These are phyloP conservation scores for Jimgerdemannia lactiflua DNA, from an alignment of 192 early-diverging fungal species.

Conservation along the genomic window DNA sequence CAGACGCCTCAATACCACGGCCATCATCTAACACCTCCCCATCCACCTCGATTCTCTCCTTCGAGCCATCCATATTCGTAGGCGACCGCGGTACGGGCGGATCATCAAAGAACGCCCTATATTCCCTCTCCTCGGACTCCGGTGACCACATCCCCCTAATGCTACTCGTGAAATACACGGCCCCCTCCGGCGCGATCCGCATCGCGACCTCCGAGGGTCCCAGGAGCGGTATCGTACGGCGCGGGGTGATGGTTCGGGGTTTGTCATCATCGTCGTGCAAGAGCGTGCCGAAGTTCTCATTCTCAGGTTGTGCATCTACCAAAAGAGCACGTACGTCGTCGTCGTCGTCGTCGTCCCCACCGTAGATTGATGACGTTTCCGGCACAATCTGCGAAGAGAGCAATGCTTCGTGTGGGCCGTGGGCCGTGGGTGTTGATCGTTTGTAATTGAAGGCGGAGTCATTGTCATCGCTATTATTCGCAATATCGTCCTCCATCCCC, in stretches of 20 bases:
- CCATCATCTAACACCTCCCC: neutral
- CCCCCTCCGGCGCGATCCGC: no score
- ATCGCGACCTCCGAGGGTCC: no score
- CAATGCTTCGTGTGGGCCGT: no score
- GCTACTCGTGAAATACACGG: no score
- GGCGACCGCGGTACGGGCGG: neutral
- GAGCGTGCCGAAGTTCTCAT: neutral
- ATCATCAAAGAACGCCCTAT: no score
- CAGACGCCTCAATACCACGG: neutral
- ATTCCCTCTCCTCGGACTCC: no score
- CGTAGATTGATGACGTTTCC: neutral
- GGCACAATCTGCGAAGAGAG: neutral
- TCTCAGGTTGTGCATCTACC: neutral
- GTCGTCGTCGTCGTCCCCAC: neutral
- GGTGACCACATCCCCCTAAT: no score
- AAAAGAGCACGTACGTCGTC: neutral
- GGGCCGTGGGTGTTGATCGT: neutral
- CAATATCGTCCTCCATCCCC: neutral
- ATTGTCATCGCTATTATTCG: neutral
- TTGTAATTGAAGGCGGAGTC: neutral
- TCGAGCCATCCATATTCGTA: neutral
- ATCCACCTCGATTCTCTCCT: neutral
- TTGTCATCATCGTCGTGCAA: no score
- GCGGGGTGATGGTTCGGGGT: no score
- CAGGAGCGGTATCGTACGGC: no score